Conservation (phyloP, 208 protist genomes). For the Leishmania braziliensis region DNA sequence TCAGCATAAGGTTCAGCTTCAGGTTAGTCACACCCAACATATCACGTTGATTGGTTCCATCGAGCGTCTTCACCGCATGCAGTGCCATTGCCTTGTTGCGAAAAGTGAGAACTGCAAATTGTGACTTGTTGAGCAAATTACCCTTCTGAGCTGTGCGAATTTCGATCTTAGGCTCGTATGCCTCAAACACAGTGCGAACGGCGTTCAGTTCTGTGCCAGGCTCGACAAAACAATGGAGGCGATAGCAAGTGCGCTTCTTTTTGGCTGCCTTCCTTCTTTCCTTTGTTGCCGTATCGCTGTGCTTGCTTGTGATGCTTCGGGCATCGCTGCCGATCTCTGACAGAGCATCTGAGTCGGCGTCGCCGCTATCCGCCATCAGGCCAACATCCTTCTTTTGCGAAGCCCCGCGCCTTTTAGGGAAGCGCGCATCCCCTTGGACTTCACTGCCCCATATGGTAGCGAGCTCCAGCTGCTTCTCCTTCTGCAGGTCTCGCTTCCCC, state of each 20-base stretch:
- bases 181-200: slow-evolving; percentile 82
- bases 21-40: slow-evolving; percentile 64
- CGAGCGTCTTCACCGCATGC: slow-evolving; percentile 77
- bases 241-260: slow-evolving; percentile 46
- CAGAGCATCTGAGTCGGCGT: slow-evolving; percentile 40
- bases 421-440: slow-evolving; percentile 67
- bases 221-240: slow-evolving; percentile 88
- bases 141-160: slow-evolving; percentile 84
- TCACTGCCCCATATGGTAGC: slow-evolving; percentile 88
- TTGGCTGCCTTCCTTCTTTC: slow-evolving; percentile 37
- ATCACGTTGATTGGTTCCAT: slow-evolving; percentile 84
- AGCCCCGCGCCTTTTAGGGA: slow-evolving; percentile 60
- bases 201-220: slow-evolving; percentile 87
- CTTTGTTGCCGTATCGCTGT: slow-evolving; percentile 23
- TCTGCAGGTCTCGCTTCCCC: slow-evolving; percentile 81
- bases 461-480: slow-evolving; percentile 85
- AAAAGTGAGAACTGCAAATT: slow-evolving; percentile 90
- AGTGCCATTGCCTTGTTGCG: slow-evolving; percentile 87
- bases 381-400: slow-evolving; percentile 33
- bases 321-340: slow-evolving; percentile 51
- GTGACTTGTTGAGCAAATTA: slow-evolving; percentile 87
- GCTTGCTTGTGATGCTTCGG: slow-evolving; percentile 35
- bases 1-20: slow-evolving; percentile 84
- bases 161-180: slow-evolving; percentile 85
- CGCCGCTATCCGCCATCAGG: slow-evolving; percentile 23